Conservation (phyloP, 495 filamentous ascomycete species). For the Tuber brumale region DNA sequence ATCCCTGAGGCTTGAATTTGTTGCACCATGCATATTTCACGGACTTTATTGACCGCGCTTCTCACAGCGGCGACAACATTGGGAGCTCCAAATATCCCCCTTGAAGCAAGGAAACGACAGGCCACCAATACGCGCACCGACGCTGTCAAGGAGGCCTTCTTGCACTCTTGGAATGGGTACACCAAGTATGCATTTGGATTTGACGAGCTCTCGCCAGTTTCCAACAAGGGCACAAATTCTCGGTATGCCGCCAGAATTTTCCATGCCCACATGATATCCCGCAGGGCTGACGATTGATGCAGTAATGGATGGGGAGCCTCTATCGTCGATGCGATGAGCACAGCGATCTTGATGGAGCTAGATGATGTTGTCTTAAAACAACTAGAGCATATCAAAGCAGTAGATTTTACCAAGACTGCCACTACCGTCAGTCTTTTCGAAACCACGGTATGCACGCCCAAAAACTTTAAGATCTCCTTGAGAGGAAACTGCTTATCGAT, state of each 20-base stretch:
- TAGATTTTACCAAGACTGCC: slow-evolving; percentile 61
- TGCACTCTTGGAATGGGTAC: slow-evolving; percentile 75
- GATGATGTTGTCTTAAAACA: slow-evolving; percentile 61
- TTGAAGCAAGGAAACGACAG: slow-evolving; percentile 8
- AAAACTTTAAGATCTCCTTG: neutral
- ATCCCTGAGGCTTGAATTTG: neutral
- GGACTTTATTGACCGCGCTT: slow-evolving; percentile 11
- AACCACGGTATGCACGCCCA: slow-evolving; percentile 51
- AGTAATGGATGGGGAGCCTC: slow-evolving; percentile 86
- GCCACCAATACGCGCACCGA: slow-evolving; percentile 46
- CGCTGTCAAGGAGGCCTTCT: slow-evolving; percentile 69
- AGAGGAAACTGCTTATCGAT: neutral
- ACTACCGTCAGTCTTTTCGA: slow-evolving; percentile 70
- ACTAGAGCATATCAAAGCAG: slow-evolving; percentile 57
- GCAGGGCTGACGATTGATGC: slow-evolving; percentile 7
- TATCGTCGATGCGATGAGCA: slow-evolving; percentile 75
- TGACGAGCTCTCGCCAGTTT: slow-evolving; percentile 66
- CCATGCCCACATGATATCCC: slow-evolving; percentile 8
- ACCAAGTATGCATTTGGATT: slow-evolving; percentile 70
- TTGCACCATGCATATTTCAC: neutral
- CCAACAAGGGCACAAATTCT: slow-evolving; percentile 60
- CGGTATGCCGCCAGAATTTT: slow-evolving; percentile 48
- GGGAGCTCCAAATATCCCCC: slow-evolving; percentile 18
- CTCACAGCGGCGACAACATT: slow-evolving; percentile 9
- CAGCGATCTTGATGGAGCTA: slow-evolving; percentile 70